Evolutionary conservation across 371 early-diverging fungal genomes (phyloP).

Genomic region (Choanephora cucurbitarum): DNA sequence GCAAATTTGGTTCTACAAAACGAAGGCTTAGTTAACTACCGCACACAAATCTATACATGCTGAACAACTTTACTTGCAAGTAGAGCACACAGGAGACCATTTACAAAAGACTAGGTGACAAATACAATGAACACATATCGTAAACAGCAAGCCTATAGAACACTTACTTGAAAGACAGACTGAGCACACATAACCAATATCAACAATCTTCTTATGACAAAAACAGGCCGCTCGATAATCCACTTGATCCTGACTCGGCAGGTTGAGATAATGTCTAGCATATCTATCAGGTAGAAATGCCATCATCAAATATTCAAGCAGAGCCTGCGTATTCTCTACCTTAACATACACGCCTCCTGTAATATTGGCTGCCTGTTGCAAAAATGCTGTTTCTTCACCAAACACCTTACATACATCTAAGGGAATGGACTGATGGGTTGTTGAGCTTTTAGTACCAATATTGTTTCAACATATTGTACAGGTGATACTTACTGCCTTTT

Average conservation of each 20-base stretch:
- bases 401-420: constrained; percentile 89
- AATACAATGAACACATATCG: background rate
- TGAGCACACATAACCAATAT: constrained; percentile 94
- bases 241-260: constrained; percentile 80
- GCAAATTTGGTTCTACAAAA: no score
- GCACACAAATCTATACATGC: no score
- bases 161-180: constrained; percentile 92
- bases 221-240: constrained; percentile 97
- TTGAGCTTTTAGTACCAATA: background rate
- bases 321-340: constrained; percentile 63
- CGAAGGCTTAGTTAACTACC: no score
- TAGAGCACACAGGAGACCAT: constrained; percentile 73
- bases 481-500: constrained; percentile 73
- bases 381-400: constrained; percentile 80
- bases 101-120: constrained; percentile 75
- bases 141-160: background rate
- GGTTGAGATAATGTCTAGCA: constrained; percentile 67
- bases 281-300: constrained; percentile 83
- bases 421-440: constrained; percentile 75
- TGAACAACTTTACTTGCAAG: constrained; percentile 75
- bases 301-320: constrained; percentile 87
- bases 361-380: constrained; percentile 91
- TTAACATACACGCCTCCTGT: constrained; percentile 85
- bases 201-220: constrained; percentile 91
- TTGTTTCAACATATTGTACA: background rate